phyloP scores from a whole-genome alignment of 2,329 filamentous ascomycete species.

The Zymoseptoria ardabiliae region DNA sequence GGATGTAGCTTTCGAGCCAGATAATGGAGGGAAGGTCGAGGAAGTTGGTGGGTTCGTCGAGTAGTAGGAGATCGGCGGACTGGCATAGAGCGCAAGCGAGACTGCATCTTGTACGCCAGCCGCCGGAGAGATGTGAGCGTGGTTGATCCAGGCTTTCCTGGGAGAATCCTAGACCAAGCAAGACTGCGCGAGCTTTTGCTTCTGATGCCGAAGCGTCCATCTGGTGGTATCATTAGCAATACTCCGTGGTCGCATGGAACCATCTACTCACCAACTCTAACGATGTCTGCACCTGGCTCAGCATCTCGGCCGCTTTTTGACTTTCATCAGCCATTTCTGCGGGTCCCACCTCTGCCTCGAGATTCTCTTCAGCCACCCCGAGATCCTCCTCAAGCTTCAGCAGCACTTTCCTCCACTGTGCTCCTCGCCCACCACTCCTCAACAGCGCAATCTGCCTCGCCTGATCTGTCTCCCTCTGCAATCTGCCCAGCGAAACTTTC shows the following conservation, averaged over 20 bases:
- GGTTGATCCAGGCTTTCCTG: constrained; percentile 53
- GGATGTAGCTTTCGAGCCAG: constrained; percentile 71
- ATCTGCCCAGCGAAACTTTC: constrained; percentile 10
- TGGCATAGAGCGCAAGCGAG: constrained; percentile 56
- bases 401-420: constrained; percentile 68
- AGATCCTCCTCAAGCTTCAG: constrained; percentile 61
- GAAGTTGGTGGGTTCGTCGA: constrained; percentile 85
- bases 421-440: constrained; percentile 66
- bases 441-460: constrained; percentile 56
- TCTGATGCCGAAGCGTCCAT: constrained; percentile 36
- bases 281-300: constrained; percentile 60
- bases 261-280: constrained; percentile 51
- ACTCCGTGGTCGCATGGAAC: not conserved
- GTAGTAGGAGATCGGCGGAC: constrained; percentile 67
- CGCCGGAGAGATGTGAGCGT: constrained; percentile 64
- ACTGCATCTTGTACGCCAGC: constrained; percentile 39
- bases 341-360: constrained; percentile 45
- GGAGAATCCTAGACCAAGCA: constrained; percentile 65
- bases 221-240: constrained; percentile 1
- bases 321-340: constrained; percentile 57
- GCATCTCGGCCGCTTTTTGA: constrained; percentile 60
- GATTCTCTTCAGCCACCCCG: constrained; percentile 30
- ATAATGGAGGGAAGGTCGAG: constrained; percentile 76
- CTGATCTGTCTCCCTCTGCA: constrained; percentile 13
- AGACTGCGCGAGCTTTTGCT: constrained; percentile 56